Conservation (phyloP, 2,329 filamentous ascomycete genomes). For the Rachicladosporium sp. region DNA sequence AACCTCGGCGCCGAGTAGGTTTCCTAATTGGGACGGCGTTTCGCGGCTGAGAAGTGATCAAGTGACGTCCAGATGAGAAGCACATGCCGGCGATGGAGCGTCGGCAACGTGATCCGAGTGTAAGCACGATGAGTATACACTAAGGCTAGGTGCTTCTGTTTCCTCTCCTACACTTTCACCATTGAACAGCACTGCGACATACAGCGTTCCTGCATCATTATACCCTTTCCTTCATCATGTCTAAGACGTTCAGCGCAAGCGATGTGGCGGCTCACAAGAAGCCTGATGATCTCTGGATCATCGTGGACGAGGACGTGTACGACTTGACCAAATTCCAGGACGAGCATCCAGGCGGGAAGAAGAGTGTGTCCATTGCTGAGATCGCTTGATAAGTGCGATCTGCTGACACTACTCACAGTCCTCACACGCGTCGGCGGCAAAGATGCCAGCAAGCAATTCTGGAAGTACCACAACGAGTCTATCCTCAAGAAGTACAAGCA, state of each 20-base stretch:
- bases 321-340: slow-evolving; percentile 62
- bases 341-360: slow-evolving; percentile 45
- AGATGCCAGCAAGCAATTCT: slow-evolving; percentile 55
- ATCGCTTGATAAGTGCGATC: not conserved
- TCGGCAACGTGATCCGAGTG: no score
- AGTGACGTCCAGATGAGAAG: no score
- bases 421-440: slow-evolving; percentile 54
- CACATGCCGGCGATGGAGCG: no score
- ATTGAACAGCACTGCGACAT: no score
- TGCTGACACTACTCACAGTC: slow-evolving; percentile 29
- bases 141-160: no score
- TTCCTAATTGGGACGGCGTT: no score
- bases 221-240: slow-evolving; percentile 45
- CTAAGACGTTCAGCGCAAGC: slow-evolving; percentile 68
- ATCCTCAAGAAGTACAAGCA: slow-evolving; percentile 72
- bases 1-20: no score
- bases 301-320: slow-evolving; percentile 91
- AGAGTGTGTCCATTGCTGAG: slow-evolving; percentile 37
- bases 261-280: slow-evolving; percentile 92
- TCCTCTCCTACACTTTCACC: no score
- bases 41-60: no score
- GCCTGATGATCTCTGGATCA: slow-evolving; percentile 70
- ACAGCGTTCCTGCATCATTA: no score
- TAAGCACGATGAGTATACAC: no score
- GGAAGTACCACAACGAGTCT: slow-evolving; percentile 66